Conservation (phyloP, 2,329 filamentous ascomycete genomes). For the Westerdykella aurantiaca region DNA sequence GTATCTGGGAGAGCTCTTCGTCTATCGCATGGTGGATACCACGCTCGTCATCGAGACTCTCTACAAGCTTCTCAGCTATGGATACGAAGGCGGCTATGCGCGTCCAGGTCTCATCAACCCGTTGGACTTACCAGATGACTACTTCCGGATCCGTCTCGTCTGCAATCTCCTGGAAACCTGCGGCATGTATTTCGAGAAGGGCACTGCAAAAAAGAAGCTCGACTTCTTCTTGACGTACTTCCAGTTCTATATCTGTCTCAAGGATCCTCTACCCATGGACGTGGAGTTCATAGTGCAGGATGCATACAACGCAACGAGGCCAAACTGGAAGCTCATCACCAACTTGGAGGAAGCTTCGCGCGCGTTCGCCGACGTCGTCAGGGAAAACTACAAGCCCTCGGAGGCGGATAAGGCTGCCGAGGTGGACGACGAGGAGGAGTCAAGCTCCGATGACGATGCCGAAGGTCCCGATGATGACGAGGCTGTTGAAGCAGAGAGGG, state of each 20-base stretch:
- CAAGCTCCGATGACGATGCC: constrained; percentile 69
- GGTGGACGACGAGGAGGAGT: constrained; percentile 64
- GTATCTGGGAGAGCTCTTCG: constrained; percentile 93
- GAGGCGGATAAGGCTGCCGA: constrained; percentile 65
- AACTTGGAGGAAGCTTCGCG: constrained; percentile 77
- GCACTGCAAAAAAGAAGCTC: constrained; percentile 89
- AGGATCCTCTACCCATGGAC: constrained; percentile 87
- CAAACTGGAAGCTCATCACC: constrained; percentile 84
- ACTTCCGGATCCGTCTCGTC: constrained; percentile 87
- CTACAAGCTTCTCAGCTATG: constrained; percentile 91
- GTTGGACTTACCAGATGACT: constrained; percentile 87
- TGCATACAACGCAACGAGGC: constrained; percentile 75
- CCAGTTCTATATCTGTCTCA: constrained; percentile 92
- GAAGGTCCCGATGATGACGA: constrained; percentile 46
- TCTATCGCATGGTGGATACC: constrained; percentile 94
- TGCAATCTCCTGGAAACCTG: constrained; percentile 90
- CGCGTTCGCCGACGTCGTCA: constrained; percentile 80
- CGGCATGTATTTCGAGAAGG: constrained; percentile 91
- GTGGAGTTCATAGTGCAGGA: constrained; percentile 96
- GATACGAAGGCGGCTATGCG: constrained; percentile 76
- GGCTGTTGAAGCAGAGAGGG: constrained; percentile 44
- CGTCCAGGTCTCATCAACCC: constrained; percentile 69
- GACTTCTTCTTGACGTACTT: constrained; percentile 97
- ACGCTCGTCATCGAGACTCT: constrained; percentile 91
- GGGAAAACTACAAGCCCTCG: constrained; percentile 78